phyloP scores from a whole-genome alignment of 192 early-diverging fungal species.

The Coemansia reversa region DNA sequence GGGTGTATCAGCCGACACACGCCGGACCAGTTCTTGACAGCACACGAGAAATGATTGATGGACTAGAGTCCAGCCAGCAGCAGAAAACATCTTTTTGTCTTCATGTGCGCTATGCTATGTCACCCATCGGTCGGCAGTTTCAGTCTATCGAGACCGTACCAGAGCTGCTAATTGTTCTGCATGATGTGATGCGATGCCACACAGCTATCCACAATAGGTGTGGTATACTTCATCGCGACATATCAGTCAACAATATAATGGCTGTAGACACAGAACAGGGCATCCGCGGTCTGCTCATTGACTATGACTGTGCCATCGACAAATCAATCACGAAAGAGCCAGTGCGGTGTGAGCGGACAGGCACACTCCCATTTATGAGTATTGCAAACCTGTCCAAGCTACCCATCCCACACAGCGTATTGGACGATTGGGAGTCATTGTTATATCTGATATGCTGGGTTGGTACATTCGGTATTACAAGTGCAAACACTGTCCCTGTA shows the following conservation, averaged over 20 bases:
- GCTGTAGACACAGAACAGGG: neutral
- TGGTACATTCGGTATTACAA: slow-evolving; percentile 5
- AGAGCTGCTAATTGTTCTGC: slow-evolving; percentile 3
- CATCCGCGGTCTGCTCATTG: slow-evolving; percentile 4
- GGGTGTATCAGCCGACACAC: neutral
- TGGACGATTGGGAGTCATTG: slow-evolving; percentile 35
- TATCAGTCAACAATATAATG: slow-evolving; percentile 11
- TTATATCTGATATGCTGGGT: slow-evolving; percentile 28
- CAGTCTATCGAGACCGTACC: neutral
- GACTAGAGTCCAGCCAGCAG: neutral
- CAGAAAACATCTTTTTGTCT: slow-evolving; percentile 2
- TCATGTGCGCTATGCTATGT: slow-evolving; percentile 10
- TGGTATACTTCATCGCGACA: slow-evolving; percentile 1
- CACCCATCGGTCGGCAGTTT: slow-evolving; percentile 1
- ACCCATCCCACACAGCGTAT: neutral
- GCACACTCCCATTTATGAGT: slow-evolving; percentile 11
- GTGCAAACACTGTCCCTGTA: too few relatives aligned
- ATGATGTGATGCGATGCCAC: slow-evolving; percentile 8
- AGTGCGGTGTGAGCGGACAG: slow-evolving; percentile 1
- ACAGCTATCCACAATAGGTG: neutral
- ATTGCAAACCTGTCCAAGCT: neutral
- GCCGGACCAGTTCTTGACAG: neutral
- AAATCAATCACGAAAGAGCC: neutral
- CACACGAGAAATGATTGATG: slow-evolving; percentile 3
- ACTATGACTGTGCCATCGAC: slow-evolving; percentile 7